Evolutionary conservation across 2,329 filamentous ascomycete genomes (phyloP).

Genomic region (Cladophialophora immunda): DNA sequence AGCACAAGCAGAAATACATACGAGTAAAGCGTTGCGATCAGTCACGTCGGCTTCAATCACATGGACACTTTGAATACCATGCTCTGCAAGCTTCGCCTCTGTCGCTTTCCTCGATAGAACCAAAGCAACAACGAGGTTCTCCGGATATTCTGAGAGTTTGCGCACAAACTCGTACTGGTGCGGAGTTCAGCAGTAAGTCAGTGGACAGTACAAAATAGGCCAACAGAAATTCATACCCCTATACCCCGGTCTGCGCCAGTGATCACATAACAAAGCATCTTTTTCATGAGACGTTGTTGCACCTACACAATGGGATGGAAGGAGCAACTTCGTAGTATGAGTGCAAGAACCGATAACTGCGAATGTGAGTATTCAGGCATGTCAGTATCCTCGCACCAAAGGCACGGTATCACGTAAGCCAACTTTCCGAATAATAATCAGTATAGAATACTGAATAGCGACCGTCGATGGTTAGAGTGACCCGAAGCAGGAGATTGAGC

Average conservation of each 20-base stretch:
- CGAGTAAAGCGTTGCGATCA: slow-evolving; percentile 49
- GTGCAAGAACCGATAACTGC: background rate
- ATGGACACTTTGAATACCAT: slow-evolving; percentile 55
- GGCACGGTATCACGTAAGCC: background rate
- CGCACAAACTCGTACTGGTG: slow-evolving; percentile 56
- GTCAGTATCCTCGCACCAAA: background rate
- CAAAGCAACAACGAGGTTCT: slow-evolving; percentile 57
- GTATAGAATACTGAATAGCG: background rate
- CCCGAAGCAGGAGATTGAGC: background rate
- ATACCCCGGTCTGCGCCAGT: slow-evolving; percentile 8
- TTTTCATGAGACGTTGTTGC: background rate
- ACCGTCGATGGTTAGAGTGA: background rate
- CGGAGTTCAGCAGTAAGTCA: background rate
- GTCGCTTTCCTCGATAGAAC: slow-evolving; percentile 58
- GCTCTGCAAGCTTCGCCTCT: slow-evolving; percentile 53
- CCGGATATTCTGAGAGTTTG: slow-evolving; percentile 54
- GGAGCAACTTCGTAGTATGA: background rate
- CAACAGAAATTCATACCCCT: background rate
- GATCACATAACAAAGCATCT: slow-evolving; percentile 24
- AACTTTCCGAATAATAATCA: background rate
- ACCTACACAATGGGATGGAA: background rate
- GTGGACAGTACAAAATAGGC: background rate
- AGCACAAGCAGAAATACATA: background rate
- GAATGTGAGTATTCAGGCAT: background rate
- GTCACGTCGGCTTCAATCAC: slow-evolving; percentile 58